Evolutionary conservation across 1,139 yeast species (phyloP).

Genomic region (Debaryomycetaceae sp.): DNA sequence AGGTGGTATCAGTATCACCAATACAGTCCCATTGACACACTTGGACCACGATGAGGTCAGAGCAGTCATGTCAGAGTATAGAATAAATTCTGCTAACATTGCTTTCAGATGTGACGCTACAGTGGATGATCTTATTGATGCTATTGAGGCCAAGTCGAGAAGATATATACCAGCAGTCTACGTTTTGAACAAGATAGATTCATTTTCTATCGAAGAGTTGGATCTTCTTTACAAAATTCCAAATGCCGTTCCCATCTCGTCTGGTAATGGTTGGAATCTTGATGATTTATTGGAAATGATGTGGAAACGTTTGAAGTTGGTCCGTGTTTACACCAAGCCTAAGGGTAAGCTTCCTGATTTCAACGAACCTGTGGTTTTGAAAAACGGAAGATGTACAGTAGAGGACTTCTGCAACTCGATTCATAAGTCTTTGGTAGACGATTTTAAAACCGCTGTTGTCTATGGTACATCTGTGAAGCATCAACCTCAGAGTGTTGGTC

Average conservation of each 20-base stretch:
- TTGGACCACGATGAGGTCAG: slow-evolving; percentile 88
- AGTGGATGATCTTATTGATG: slow-evolving; percentile 91
- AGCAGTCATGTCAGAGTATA: slow-evolving; percentile 94
- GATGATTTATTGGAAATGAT: slow-evolving; percentile 89
- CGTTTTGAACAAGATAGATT: slow-evolving; percentile 91
- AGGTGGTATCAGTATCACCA: slow-evolving; percentile 93
- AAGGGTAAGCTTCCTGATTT: slow-evolving; percentile 94
- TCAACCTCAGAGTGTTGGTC: slow-evolving; percentile 96
- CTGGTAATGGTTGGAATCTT: slow-evolving; percentile 94
- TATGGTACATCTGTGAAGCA: slow-evolving; percentile 93
- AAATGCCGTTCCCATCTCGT: slow-evolving; percentile 92
- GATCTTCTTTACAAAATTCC: slow-evolving; percentile 89
- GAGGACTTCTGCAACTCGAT: slow-evolving; percentile 97
- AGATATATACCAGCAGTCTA: slow-evolving; percentile 93
- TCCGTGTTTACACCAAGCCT: slow-evolving; percentile 95
- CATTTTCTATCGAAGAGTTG: slow-evolving; percentile 89
- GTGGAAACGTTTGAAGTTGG: slow-evolving; percentile 91
- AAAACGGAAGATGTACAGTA: slow-evolving; percentile 77
- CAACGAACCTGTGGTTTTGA: slow-evolving; percentile 87
- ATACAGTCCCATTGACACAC: slow-evolving; percentile 88
- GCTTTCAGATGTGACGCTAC: slow-evolving; percentile 97
- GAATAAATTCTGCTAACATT: slow-evolving; percentile 94
- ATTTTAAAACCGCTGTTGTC: slow-evolving; percentile 88
- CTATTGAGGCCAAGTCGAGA: slow-evolving; percentile 86
- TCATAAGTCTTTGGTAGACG: slow-evolving; percentile 90